Evolutionary conservation across 2,329 filamentous ascomycete genomes (phyloP).

Genomic region (Colletotrichum coccodes): DNA sequence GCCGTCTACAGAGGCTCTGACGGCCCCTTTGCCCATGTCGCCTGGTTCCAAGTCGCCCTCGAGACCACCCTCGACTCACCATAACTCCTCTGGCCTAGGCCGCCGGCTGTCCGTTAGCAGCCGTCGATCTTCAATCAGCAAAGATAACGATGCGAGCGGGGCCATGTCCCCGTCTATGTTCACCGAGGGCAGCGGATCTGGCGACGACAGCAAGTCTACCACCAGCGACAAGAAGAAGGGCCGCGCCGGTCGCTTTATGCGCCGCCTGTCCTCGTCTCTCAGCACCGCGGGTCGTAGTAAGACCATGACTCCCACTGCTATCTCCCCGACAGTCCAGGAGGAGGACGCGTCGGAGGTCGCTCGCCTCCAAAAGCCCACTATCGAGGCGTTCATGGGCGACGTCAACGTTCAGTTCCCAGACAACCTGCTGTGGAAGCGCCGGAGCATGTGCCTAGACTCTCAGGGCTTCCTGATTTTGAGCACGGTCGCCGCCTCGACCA

Average conservation of each 20-base stretch:
- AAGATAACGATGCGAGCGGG: conserved; percentile 46
- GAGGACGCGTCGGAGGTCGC: conserved; percentile 53
- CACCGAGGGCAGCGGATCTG: conserved; percentile 57
- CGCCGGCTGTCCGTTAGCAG: conserved; percentile 75
- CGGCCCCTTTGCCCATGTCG: conserved; percentile 37
- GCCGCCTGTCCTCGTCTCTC: conserved; percentile 66
- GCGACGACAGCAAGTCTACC: conserved; percentile 56
- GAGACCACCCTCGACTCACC: conserved; percentile 57
- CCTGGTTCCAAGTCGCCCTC: conserved; percentile 51
- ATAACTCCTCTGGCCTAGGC: conserved; percentile 57
- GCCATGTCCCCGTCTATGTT: conserved; percentile 51
- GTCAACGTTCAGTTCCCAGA: conserved; percentile 98
- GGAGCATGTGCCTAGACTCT: conserved; percentile 86
- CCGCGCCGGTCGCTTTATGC: conserved; percentile 67
- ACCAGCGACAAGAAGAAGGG: conserved; percentile 58
- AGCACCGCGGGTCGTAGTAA: conserved; percentile 55
- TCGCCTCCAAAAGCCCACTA: conserved; percentile 46
- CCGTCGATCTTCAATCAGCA: conserved; percentile 62
- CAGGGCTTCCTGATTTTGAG: conserved; percentile 86
- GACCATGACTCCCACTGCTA: conserved; percentile 51
- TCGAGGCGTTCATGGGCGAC: conserved; percentile 81
- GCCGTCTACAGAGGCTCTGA: conserved; percentile 54
- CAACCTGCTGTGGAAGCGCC: conserved; percentile 94
- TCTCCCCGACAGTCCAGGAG: conserved; percentile 62
- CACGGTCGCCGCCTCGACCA: conserved; percentile 57